phyloP scores from a whole-genome alignment of 2,329 filamentous ascomycete genomes.

The Sclerotinia spermophila region DNA sequence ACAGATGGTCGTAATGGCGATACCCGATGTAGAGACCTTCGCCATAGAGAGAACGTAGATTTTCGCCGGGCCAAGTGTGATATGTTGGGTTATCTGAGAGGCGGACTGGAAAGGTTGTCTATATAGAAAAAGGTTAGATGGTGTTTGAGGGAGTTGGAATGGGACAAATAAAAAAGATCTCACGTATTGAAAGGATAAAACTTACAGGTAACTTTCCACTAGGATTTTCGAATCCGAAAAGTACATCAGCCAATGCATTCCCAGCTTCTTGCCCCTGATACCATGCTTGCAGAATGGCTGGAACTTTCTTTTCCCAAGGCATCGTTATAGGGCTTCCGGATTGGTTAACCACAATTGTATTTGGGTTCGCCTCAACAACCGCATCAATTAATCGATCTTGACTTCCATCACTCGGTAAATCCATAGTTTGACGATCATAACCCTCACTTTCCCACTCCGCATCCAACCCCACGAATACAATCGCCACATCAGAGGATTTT shows the following conservation, averaged over 20 bases:
- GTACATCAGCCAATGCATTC: slow-evolving; percentile 63
- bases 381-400: slow-evolving; percentile 63
- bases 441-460: slow-evolving; percentile 75
- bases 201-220: slow-evolving; percentile 60
- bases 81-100: slow-evolving; percentile 66
- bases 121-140: slow-evolving; percentile 17
- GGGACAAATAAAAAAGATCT: not conserved
- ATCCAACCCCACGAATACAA: slow-evolving; percentile 67
- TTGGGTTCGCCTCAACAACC: slow-evolving; percentile 58
- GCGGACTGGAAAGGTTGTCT: slow-evolving; percentile 62
- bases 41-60: slow-evolving; percentile 63
- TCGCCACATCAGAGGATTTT: slow-evolving; percentile 59
- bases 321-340: slow-evolving; percentile 66
- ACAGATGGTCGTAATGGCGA: slow-evolving; percentile 63
- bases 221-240: slow-evolving; percentile 61
- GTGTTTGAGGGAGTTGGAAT: not conserved
- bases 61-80: slow-evolving; percentile 71
- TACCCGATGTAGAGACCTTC: slow-evolving; percentile 74
- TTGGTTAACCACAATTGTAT: slow-evolving; percentile 66
- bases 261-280: slow-evolving; percentile 68
- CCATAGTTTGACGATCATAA: slow-evolving; percentile 62
- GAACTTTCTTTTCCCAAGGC: slow-evolving; percentile 64
- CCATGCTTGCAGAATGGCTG: slow-evolving; percentile 67
- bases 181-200: not conserved
- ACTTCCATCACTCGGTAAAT: slow-evolving; percentile 52